Evolutionary conservation across 1,284 basidiomycete species (phyloP), one percentile per base, ranked within the genome.

Genomic region (Erythrobasidium hasegawianum): DNA sequence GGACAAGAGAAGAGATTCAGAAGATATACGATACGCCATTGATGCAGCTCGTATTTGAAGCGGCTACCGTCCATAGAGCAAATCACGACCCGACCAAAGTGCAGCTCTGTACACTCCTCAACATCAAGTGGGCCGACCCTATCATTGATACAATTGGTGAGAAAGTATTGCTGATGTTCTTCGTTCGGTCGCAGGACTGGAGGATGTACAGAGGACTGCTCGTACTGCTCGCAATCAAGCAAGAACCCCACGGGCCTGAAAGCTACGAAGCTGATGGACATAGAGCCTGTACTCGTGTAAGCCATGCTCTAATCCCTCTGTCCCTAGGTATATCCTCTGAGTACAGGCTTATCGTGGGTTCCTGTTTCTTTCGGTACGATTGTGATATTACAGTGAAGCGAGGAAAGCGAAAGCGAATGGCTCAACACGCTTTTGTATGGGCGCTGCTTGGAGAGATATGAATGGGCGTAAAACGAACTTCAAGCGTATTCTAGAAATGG

Each of bases 371-470:
- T n/a, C n/a, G n/a, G n/a, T n/a, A n/a, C n/a, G n/a, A n/a, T n/a
- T n/a, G n/a, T n/a, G n/a, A n/a, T n/a, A n/a, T n/a, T n/a, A n/a
- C n/a, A 76, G 75, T 27, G 78, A 80, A 71, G 79, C 95, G 26
- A 84, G 90, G 27, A 87, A 89, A 76, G 95, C 95, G 29, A 97
- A 97, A 77, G 92, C 82, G 70, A 97, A 97, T 69, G 95, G 95
- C 38, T 93, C 89, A 76, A 98, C 95, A 18, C 84, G 95, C 24
- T 97, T 97, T 81, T 98, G 95, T 78, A 97, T 97, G 95, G 95
- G 95, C 64, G 94, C 95, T 2, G 95, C 95, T n/a, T 98, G 95
- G 95, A 83, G 95, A 71, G 95, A 97, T 77, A 84, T 97, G 54
- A 86, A 89, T 27, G 94, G 95, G 2, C 85, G 91, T 71, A 97